Conservation (phyloP, 1,284 basidiomycete genomes). For the Polyporus tsugae region DNA sequence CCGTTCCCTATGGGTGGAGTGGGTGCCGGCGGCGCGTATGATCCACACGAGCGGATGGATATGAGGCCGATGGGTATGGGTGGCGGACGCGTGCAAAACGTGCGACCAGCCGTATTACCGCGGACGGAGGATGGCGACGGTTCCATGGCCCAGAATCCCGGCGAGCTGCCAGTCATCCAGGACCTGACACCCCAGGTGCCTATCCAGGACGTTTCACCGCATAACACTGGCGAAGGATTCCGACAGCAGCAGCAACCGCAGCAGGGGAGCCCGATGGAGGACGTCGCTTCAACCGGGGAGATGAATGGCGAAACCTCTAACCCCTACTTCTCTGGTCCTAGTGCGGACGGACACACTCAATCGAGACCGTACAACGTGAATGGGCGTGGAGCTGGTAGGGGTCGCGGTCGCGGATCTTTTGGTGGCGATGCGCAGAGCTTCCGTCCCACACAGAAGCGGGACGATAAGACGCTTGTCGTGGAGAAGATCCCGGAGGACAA, state of each 20-base stretch:
- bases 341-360: constrained; percentile 31
- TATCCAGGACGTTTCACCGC: constrained; percentile 39
- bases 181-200: constrained; percentile 71
- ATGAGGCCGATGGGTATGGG: constrained; percentile 55
- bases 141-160: constrained; percentile 53
- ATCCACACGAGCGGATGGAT: constrained; percentile 82
- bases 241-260: constrained; percentile 10
- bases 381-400: constrained; percentile 46
- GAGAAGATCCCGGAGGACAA: constrained; percentile 93
- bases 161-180: constrained; percentile 81
- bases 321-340: constrained; percentile 17
- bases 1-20: constrained; percentile 49
- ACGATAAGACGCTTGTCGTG: constrained; percentile 89
- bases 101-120: constrained; percentile 64
- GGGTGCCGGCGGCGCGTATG: constrained; percentile 62
- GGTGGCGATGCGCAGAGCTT: constrained; percentile 70
- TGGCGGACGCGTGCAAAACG: constrained; percentile 51
- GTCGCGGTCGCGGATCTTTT: constrained; percentile 54
- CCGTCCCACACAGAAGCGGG: constrained; percentile 65
- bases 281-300: constrained; percentile 13
- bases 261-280: constrained; percentile 19
- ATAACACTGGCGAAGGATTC: constrained; percentile 26
- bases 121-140: constrained; percentile 57
- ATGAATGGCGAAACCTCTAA: constrained; percentile 15
- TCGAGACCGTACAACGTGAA: constrained; percentile 26